These are phyloP conservation scores for Trichomonas vaginalis DNA, from an alignment of 208 protist species.

Conservation along the genomic window DNA sequence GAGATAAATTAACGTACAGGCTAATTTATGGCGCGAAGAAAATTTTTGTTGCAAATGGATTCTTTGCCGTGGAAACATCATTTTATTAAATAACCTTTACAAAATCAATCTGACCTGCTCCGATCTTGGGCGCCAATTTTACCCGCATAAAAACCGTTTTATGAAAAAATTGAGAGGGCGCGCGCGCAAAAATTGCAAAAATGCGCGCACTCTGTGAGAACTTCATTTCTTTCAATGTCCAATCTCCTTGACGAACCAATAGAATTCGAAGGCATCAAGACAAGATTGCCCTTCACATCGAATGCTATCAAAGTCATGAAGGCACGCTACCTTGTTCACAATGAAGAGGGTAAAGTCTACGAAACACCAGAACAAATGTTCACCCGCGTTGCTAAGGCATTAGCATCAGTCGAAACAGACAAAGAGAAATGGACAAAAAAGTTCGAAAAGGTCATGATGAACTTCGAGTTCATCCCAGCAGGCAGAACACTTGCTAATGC, in stretches of 20 bases:
- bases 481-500: background rate
- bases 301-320: background rate
- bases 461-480: background rate
- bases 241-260: background rate
- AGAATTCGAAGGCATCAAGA: background rate
- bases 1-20: too few species aligned
- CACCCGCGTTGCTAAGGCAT: background rate
- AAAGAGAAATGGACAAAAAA: background rate
- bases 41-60: too few species aligned
- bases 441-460: background rate
- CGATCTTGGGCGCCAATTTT: too few species aligned
- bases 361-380: slow-evolving; percentile 6
- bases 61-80: too few species aligned
- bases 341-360: background rate
- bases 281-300: background rate
- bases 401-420: background rate
- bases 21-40: too few species aligned
- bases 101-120: too few species aligned
- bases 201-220: background rate
- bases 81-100: too few species aligned
- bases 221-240: background rate
- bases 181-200: background rate
- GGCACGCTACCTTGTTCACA: background rate
- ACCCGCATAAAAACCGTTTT: background rate
- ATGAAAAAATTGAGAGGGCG: background rate